phyloP scores from a whole-genome alignment of 2,329 filamentous ascomycete species.

The Pestalotiopsis sp. region DNA sequence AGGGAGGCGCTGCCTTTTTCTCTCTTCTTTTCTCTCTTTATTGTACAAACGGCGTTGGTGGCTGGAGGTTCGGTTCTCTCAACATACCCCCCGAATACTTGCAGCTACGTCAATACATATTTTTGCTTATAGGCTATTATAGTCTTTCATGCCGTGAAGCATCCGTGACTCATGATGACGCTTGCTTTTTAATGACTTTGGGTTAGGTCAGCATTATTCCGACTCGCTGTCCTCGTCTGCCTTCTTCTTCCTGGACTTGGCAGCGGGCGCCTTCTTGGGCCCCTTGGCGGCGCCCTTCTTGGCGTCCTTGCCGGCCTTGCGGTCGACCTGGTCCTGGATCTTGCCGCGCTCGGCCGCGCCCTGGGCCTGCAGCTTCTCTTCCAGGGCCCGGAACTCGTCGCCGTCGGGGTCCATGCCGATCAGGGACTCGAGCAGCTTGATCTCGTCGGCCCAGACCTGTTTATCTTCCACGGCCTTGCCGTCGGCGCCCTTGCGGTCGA shows the following conservation, averaged over 20 bases:
- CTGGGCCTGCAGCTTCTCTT: conserved; percentile 65
- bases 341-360: conserved; percentile 75
- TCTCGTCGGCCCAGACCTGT: conserved; percentile 87
- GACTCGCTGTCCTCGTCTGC: conserved; percentile 28
- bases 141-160: neutral
- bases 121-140: neutral
- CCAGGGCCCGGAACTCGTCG: conserved; percentile 71
- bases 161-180: neutral
- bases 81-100: conserved; percentile 15
- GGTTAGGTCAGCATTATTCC: neutral
- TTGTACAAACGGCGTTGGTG: conserved; percentile 9
- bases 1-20: neutral
- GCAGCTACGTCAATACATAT: conserved; percentile 15
- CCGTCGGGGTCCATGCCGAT: conserved; percentile 80
- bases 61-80: conserved; percentile 12
- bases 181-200: neutral
- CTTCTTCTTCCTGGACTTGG: conserved; percentile 27
- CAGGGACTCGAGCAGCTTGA: conserved; percentile 88
- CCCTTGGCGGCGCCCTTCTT: conserved; percentile 37
- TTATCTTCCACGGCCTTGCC: conserved; percentile 77
- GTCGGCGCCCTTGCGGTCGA: conserved; percentile 68
- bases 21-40: neutral
- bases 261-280: conserved; percentile 12
- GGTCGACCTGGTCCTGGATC: conserved; percentile 78
- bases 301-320: conserved; percentile 66